Evolutionary conservation across 768 basidiomycete species (phyloP), one percentile per base, ranked within the genome.

Genomic region (Tremella fuciformis): DNA sequence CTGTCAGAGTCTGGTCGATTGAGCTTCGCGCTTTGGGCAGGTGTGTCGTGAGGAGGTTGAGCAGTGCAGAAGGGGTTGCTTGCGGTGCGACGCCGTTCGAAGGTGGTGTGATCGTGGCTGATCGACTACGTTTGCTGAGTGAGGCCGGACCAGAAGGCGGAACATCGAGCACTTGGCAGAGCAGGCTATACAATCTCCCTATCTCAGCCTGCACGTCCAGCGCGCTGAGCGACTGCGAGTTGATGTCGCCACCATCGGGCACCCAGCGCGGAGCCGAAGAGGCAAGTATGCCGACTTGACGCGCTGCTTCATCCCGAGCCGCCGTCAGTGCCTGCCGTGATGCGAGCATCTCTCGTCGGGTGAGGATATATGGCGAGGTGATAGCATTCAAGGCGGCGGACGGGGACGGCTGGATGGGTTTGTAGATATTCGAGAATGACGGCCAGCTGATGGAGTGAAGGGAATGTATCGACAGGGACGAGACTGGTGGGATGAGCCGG

Each of bases 21-120:
- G 66, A 34, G 42, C 72, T 69, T 58, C 76, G 78, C 13, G 59
- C 51, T 66, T 26, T 51, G 19, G 39, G 78, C 60, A 64, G 80
- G 63, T 69, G 57, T 57, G 65, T 59, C 61, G 62, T 66, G 16
- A 78, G 57, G 25, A 76, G 38, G 3, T 63, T 41, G 1, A 75
- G 50, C 13, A 77, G 56, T 44, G 62, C 47, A 13, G 58, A 24
- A 11, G 62, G 64, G 37, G 58, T 58, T 54, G 60, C 63, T 26
- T 49, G 52, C 18, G 62, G 47, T 50, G 21, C 47, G 49, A 41
- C 67, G 65, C 13, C 41, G 50, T 46, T 55, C 25, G 53, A 29
- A 60, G 21, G 50, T 44, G 64, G 55, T 18, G 46, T 44, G 13
- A 49, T 15, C 8, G 46, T 57, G 8, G 60, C 57, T 16, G 59